Evolutionary conservation across 306 rosid species (phyloP).

Genomic region (Cucurbita ficifolia): DNA sequence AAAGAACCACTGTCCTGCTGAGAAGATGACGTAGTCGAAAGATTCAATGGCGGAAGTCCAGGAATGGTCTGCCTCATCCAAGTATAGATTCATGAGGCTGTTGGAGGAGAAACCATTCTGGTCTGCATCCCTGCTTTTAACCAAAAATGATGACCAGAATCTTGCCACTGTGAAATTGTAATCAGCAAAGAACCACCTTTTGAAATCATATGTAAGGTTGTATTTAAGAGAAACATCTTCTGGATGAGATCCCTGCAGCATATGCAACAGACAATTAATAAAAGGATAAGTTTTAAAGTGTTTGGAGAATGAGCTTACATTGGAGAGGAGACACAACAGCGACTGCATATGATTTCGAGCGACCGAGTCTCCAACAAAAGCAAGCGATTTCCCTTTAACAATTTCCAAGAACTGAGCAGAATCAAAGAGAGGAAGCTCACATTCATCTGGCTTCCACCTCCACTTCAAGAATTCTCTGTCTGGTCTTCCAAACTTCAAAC

Average conservation of each 20-base stretch:
- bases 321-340: constrained; percentile 15
- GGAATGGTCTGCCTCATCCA: constrained; percentile 48
- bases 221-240: constrained; percentile 33
- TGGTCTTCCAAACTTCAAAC: constrained; percentile 17
- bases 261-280: neutral
- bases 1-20: constrained; percentile 92
- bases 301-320: neutral
- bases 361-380: constrained; percentile 20
- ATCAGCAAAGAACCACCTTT: constrained; percentile 32
- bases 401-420: constrained; percentile 16
- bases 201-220: constrained; percentile 30
- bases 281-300: neutral
- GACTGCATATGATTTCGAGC: constrained; percentile 22
- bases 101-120: constrained; percentile 20
- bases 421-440: constrained; percentile 14
- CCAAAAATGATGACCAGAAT: constrained; percentile 74
- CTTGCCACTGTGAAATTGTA: constrained; percentile 56
- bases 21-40: constrained; percentile 61
- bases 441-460: constrained; percentile 17
- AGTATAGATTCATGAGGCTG: constrained; percentile 43
- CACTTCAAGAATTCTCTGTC: constrained; percentile 16
- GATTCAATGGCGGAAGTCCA: constrained; percentile 38
- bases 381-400: constrained; percentile 18
- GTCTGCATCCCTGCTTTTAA: constrained; percentile 33
- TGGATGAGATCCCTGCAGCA: constrained; percentile 48